These are phyloP conservation scores for Erigeron canadensis DNA, from an alignment of 129 eudicot species.

Conservation along the genomic window DNA sequence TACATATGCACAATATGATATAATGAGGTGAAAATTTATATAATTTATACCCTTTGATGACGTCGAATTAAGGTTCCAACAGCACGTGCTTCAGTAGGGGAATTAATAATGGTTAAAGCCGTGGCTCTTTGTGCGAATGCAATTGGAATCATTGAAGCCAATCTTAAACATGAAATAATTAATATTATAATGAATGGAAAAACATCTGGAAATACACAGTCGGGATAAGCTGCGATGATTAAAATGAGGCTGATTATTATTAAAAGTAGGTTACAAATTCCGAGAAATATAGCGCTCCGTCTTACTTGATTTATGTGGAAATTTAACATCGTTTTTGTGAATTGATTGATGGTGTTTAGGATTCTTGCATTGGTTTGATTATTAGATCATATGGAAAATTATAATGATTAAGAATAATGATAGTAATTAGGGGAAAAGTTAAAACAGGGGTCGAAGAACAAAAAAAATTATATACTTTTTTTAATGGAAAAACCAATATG, in stretches of 20 bases:
- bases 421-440: no score
- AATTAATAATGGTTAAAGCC: slow-evolving; percentile 36
- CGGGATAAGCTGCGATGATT: slow-evolving; percentile 18
- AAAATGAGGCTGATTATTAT: slow-evolving; percentile 30
- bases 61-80: slow-evolving; percentile 43
- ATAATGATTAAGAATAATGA: not conserved
- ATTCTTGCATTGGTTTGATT: slow-evolving; percentile 18
- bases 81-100: slow-evolving; percentile 38
- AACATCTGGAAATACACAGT: slow-evolving; percentile 26
- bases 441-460: no score
- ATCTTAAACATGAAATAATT: slow-evolving; percentile 34
- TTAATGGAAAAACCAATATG: no score
- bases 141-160: slow-evolving; percentile 49
- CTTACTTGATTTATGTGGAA: slow-evolving; percentile 43
- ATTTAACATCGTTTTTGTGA: slow-evolving; percentile 22
- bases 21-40: not conserved
- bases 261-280: slow-evolving; percentile 35
- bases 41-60: slow-evolving; percentile 46
- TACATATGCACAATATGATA: not conserved
- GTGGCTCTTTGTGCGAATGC: slow-evolving; percentile 54
- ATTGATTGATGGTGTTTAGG: slow-evolving; percentile 18
- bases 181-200: slow-evolving; percentile 35
- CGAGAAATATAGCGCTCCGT: slow-evolving; percentile 43
- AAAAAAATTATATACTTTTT: no score
- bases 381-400: slow-evolving; percentile 17